Evolutionary conservation across 106 monocot species (phyloP).

Genomic region (Triglochin maritima): DNA sequence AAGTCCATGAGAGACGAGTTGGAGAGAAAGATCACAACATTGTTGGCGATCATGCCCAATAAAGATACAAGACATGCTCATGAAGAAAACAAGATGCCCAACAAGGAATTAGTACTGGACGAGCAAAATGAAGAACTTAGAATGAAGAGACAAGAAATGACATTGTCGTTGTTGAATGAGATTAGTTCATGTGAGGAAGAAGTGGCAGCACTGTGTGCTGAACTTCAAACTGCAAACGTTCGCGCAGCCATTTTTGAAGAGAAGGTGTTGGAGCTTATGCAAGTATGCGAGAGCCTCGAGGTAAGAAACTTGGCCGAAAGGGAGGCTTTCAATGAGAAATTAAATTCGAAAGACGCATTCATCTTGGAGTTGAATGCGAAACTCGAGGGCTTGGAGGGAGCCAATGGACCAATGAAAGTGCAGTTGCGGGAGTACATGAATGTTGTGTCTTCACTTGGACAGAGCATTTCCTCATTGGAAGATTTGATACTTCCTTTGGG

Average conservation of each 20-base stretch:
- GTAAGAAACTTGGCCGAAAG: conserved; percentile 31
- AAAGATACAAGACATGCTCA: conserved; percentile 17
- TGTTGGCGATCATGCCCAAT: conserved; percentile 13
- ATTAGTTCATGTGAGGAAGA: conserved; percentile 29
- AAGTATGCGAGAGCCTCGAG: conserved; percentile 40
- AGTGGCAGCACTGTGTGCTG: conserved; percentile 25
- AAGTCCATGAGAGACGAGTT: conserved; percentile 17
- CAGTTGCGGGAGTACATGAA: conserved; percentile 35
- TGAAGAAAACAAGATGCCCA: conserved; percentile 19
- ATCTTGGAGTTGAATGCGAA: conserved; percentile 27
- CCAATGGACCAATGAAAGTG: conserved; percentile 41
- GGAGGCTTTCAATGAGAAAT: conserved; percentile 34
- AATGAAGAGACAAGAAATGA: conserved; percentile 15
- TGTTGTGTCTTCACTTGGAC: conserved; percentile 25
- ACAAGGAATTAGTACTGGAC: conserved; percentile 12
- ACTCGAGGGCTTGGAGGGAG: conserved; percentile 32
- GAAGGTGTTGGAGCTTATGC: conserved; percentile 41
- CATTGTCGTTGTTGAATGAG: conserved; percentile 18
- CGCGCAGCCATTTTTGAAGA: conserved; percentile 45
- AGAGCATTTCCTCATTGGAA: conserved; percentile 35
- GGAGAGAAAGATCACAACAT: conserved; percentile 12
- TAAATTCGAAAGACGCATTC: conserved; percentile 21
- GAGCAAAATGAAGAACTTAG: conserved; percentile 21
- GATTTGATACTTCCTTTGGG: conserved; percentile 30
- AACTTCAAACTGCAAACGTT: conserved; percentile 32